phyloP scores from a whole-genome alignment of 352 stramenopile species.

The Globisporangium rhizosaccharum region DNA sequence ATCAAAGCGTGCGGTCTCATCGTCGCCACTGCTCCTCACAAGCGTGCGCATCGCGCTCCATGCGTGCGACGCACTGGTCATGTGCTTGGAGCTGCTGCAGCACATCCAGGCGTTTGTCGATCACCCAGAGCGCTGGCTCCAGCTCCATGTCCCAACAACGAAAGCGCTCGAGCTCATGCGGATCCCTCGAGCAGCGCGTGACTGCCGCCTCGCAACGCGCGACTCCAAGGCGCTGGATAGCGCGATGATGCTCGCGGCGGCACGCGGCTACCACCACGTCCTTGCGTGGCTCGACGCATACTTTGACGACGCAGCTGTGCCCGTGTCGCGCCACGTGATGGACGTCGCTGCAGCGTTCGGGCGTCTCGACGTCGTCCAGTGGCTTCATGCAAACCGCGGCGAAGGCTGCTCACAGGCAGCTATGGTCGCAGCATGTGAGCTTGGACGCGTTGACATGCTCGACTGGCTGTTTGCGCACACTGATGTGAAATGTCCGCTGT shows the following conservation, averaged over 20 bases:
- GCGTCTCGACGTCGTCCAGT: conserved; percentile 21
- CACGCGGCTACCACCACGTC: conserved; percentile 1
- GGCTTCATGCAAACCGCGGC: conserved; percentile 27
- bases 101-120: conserved; percentile 8
- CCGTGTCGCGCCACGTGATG: conserved; percentile 10
- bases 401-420: conserved; percentile 21
- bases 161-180: conserved; percentile 6
- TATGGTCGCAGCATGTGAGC: background rate
- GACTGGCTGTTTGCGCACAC: conserved; percentile 3
- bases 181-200: background rate
- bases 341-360: conserved; percentile 5
- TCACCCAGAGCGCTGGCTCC: conserved; percentile 1
- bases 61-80: background rate
- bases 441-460: conserved; percentile 4
- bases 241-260: conserved; percentile 7
- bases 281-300: conserved; percentile 7
- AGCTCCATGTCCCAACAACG: background rate
- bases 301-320: background rate
- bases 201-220: background rate
- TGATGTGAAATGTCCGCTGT: background rate
- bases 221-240: conserved; percentile 1
- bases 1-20: too few species aligned
- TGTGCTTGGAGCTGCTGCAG: background rate
- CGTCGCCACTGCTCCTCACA: conserved; percentile 1
- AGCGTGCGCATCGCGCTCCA: conserved; percentile 3